Evolutionary conservation across 139 green algal genomes (phyloP), one percentile per base, ranked within the genome.

Genomic region (Auxenochlorella pyrenoidosa): DNA sequence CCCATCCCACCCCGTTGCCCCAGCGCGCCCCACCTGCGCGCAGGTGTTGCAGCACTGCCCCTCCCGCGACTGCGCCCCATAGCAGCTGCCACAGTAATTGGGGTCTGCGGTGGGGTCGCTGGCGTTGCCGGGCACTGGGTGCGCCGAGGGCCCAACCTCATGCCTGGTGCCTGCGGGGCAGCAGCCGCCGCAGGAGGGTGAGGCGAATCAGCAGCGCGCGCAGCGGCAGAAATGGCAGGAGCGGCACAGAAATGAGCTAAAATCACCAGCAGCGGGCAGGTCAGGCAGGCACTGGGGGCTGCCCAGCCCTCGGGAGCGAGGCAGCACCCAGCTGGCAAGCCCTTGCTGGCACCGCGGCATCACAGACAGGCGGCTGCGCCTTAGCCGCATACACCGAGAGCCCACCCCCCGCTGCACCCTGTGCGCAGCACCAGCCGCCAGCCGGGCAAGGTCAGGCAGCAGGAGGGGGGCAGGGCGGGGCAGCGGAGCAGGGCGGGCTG

Each of bases 41-140:
- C 98, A 99, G 0, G 94, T 97, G 88, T 99, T 98, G 91, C 98
- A 99, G 90, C 98, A 99, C 59, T 95, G 75, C 13, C 90, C 88
- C 40, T 90, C 70, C 10, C 92, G 63, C 6, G 89, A 89, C 86
- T 99, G 94, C 16, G 97, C 96, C 15, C 97, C 97, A 82, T 99
- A 99, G 93, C 97, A 99, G 82, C 90, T 96, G 71, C 95, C 96
- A 87, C 97, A 99, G 36, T 87, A 90, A 40, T 76, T 65, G 3
- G 71, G 75, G 26, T 79, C 84, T 43, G 92, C 58, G 30, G 68
- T 30, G 36, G 72, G 72, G 30, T 66, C n/a, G 34, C 34, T 47
- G 82, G 41, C 44, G 24, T 86, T 83, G 30, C 26, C 32, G 38
- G 60, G 59, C 40, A 68, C 59, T 44, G 44, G 59, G 18, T 54